phyloP scores from a whole-genome alignment of 225 moss, liverwort and hornwort species.

The Physcomitrium patens region DNA sequence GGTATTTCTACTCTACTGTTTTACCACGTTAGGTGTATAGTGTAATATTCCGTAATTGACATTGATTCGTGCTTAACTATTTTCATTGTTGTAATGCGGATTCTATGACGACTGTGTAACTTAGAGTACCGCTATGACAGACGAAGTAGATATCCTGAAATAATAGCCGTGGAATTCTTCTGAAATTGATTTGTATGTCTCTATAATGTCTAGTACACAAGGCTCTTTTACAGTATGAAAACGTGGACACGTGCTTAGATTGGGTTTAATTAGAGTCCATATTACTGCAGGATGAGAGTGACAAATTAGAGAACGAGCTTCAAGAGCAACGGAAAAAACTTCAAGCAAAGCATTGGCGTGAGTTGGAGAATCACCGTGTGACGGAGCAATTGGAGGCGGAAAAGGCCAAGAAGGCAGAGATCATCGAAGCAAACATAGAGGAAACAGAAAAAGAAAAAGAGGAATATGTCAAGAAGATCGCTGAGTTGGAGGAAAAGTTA shows the following conservation, averaged over 20 bases:
- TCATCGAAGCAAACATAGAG: constrained; percentile 33
- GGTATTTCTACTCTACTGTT: not conserved
- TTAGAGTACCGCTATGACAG: not conserved
- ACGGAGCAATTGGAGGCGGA: constrained; percentile 63
- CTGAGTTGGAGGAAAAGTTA: constrained; percentile 44
- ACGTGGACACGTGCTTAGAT: not conserved
- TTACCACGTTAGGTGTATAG: too few relatives aligned
- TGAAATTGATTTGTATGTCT: not conserved
- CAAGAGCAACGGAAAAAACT: constrained; percentile 56
- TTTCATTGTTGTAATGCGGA: not conserved
- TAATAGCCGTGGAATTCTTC: not conserved
- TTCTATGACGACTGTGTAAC: not conserved
- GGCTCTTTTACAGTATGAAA: not conserved
- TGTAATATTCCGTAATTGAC: not conserved
- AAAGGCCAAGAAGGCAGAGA: constrained; percentile 51
- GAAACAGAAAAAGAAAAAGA: constrained; percentile 49
- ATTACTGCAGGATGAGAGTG: constrained; percentile 55
- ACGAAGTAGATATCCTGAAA: not conserved
- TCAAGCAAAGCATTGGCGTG: constrained; percentile 53
- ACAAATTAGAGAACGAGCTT: constrained; percentile 52
- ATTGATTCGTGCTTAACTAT: not conserved
- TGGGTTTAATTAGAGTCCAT: not conserved
- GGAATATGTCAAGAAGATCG: constrained; percentile 41
- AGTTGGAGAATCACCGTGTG: constrained; percentile 59
- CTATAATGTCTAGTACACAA: not conserved